Evolutionary conservation across 306 rosid genomes (phyloP), one percentile per base, ranked within the genome.

Genomic region (Cyclanthera cordifolia): DNA sequence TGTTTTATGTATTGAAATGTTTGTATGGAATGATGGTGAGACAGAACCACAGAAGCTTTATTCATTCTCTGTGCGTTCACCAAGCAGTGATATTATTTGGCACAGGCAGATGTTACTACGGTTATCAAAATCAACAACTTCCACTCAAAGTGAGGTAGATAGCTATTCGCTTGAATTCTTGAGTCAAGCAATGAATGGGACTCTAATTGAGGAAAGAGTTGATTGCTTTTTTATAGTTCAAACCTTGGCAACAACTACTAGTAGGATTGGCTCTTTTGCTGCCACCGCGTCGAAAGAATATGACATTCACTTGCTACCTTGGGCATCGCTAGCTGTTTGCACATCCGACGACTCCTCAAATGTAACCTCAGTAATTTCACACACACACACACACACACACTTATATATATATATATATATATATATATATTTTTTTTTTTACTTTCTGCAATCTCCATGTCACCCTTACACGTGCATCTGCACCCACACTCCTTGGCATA

Each of bases 271-370:
- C 55, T 84, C 86, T 70, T 89, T 89, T 73, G 95, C 96, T 65
- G 79, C 90, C 55, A 83, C 88, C 63, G 95, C 93, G 63, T 87
- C 91, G 12, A 92, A 84, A 80, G 96, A 92, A 81, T 89, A 89
- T 80, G 98, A 92, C 81, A 92, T 92, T 79, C 93, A 92, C 83
- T 83, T 92, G 84, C 83, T 89, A 60, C 98, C 98, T 13, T 92
- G 98, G 98, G 98, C 95, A 76, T 92, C 98, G 25, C 71, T 92
- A 47, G 96, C 95, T 6, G 96, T 91, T 68, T 92, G 93, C 91
- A 92, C 79, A 73, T 82, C 98, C 11, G 87, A 82, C 39, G 74
- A 74, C 79, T 79, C 89, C 60, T 76, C 55, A 25, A 79, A 80
- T 78, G 98, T 92, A 86, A 89, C 79, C 51, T 21, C 53, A 45